A percentile compares a stretch with the other conserved stretches of the same genome.
phyloP scores from a whole-genome alignment of 2,329 filamentous ascomycete species.

The Hypocreales sp. region DNA sequence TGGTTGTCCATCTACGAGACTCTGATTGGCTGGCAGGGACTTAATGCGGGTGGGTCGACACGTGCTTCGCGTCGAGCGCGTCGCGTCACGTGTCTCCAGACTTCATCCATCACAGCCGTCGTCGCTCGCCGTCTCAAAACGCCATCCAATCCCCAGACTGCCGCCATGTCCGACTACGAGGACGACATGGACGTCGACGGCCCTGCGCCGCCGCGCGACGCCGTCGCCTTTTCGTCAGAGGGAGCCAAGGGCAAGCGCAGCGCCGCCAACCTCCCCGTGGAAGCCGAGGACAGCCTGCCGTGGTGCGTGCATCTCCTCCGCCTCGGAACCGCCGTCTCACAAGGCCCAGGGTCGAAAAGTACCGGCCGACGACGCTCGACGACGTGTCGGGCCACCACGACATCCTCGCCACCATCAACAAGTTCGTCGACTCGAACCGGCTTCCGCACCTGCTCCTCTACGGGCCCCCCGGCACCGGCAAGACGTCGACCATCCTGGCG shows the following conservation, averaged over 20 bases:
- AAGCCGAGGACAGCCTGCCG: slow-evolving; percentile 84
- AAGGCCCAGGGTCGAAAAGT: slow-evolving; percentile 77
- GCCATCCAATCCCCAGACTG: too few relatives aligned
- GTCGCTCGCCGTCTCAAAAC: too few relatives aligned
- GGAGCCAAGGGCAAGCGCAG: slow-evolving; percentile 80
- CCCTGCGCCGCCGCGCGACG: slow-evolving; percentile 25
- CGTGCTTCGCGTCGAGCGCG: too few relatives aligned
- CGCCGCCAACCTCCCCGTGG: slow-evolving; percentile 82
- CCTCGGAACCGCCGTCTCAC: too few relatives aligned
- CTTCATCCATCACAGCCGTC: too few relatives aligned
- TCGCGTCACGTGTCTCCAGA: too few relatives aligned
- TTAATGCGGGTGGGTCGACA: too few relatives aligned
- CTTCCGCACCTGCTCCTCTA: slow-evolving; percentile 94
- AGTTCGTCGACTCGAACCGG: slow-evolving; percentile 87
- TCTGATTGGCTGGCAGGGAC: too few relatives aligned
- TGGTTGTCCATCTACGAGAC: too few relatives aligned
- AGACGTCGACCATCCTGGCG: slow-evolving; percentile 91
- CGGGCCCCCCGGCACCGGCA: slow-evolving; percentile 89
- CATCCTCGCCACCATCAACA: slow-evolving; percentile 94
- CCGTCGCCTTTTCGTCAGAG: slow-evolving; percentile 56
- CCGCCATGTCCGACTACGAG: slow-evolving; percentile 41
- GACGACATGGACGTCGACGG: slow-evolving; percentile 47
- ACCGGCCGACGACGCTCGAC: slow-evolving; percentile 71
- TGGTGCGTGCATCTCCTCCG: slow-evolving; percentile 45
- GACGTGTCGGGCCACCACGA: slow-evolving; percentile 96